Base-by-base conservation (phyloP, 805 yeast genomes). In the Geotrichum ghanense region DNA sequence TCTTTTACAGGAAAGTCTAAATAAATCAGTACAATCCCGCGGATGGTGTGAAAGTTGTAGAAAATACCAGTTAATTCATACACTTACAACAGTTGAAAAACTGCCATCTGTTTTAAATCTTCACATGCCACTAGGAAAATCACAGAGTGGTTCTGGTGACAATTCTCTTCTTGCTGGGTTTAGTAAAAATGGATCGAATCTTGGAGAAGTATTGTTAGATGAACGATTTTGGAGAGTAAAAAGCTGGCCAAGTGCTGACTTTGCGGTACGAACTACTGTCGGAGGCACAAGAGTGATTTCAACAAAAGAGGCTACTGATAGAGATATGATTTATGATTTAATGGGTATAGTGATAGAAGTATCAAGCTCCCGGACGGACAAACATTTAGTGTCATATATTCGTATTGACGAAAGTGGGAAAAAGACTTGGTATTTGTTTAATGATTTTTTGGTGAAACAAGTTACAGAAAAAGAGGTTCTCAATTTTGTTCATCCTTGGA, bases 391-490 rank as follows among this genome's bases (percentile, higher is more conserved):
- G 17, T 55, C 70, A 3, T 50, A 65, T 3, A 51, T 66, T 20
- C 52, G 58, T 7, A 53, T 61, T 26, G 54, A 49, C 7, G 37
- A 31, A 12, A 19, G 14, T n/a, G 37, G 37, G 5, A 9, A 31
- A 12, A 54, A 51, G 16, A 47, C 61, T 24, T 92, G 98, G 98
- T 78, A 73, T 57, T 62, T 92, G 58, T 87, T 92, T 62, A 92
- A 92, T 59, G 97, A 92, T 62, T 92, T 90, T 63, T 67, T 92
- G 52, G 97, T 89, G 14, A 75, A 78, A 55, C 80, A 78, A 21
- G 71, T 92, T 0, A 72, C 81, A 1, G 85, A 81, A 54, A 74
- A 72, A 12, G 97, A 92, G 54, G 97, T 84, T 0, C 70, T 88
- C 43, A 77, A 87, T 58, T 64, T 87, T 43, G 66, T 78, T 1